Conservation (phyloP, 1,284 basidiomycete species). For the Sphaerobolus stellatus region DNA sequence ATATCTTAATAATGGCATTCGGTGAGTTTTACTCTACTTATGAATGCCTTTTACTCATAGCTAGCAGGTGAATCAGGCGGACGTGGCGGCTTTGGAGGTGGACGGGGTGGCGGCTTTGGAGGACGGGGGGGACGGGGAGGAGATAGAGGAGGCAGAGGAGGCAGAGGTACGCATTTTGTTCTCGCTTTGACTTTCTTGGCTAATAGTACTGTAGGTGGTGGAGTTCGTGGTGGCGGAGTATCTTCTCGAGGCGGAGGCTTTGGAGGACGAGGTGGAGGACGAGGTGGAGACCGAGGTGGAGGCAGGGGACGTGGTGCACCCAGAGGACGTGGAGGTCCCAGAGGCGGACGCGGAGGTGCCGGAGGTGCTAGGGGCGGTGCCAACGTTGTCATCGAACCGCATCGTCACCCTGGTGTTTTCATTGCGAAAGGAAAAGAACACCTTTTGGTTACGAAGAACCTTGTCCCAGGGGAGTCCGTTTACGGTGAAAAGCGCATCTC, state of each 20-base stretch:
- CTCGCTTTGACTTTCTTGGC: background rate
- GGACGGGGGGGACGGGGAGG: conserved; percentile 35
- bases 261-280: conserved; percentile 39
- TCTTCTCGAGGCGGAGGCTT: conserved; percentile 11
- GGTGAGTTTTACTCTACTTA: conserved; percentile 1
- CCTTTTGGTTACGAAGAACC: conserved; percentile 95
- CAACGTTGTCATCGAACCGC: conserved; percentile 90
- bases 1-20: conserved; percentile 6
- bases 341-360: conserved; percentile 55
- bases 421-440: conserved; percentile 96
- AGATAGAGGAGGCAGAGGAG: conserved; percentile 32
- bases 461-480: conserved; percentile 95
- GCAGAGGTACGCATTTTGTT: conserved; percentile 17
- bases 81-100: conserved; percentile 17
- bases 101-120: conserved; percentile 28
- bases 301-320: conserved; percentile 34
- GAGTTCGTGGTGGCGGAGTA: conserved; percentile 34
- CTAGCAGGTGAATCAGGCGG: conserved; percentile 44
- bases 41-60: background rate
- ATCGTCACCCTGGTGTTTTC: conserved; percentile 92
- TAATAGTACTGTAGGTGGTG: conserved; percentile 26
- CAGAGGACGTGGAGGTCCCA: too few species aligned
- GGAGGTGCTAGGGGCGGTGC: conserved; percentile 79
- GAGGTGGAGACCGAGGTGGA: conserved; percentile 47
- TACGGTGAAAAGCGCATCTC: conserved; percentile 98